phyloP scores from a whole-genome alignment of 73 alveolate species.

The Symbiodinium natans region DNA sequence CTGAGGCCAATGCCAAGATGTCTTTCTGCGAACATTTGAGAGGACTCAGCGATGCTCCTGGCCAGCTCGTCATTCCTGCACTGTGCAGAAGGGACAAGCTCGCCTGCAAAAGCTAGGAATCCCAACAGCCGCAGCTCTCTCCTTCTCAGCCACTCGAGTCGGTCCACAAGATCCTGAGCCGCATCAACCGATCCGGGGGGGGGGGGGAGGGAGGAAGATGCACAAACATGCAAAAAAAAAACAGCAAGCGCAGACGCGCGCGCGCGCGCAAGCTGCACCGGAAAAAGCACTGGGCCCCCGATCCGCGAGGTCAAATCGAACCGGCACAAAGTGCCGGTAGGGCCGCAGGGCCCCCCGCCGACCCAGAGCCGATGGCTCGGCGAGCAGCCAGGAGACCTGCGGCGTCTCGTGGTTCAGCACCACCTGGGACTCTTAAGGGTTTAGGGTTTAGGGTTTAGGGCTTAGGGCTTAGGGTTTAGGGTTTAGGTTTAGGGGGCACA shows the following conservation, averaged over 20 bases:
- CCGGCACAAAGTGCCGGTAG: not conserved
- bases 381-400: not conserved
- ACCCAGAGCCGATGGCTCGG: not conserved
- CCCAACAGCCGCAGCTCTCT: not conserved
- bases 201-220: too few relatives aligned
- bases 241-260: too few relatives aligned
- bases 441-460: not conserved
- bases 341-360: not conserved
- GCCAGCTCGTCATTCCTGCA: slow-evolving; percentile 1
- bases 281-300: too few relatives aligned
- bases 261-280: too few relatives aligned
- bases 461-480: too few relatives aligned
- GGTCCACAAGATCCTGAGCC: not conserved
- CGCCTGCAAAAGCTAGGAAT: not conserved
- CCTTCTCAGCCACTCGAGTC: not conserved
- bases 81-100: not conserved
- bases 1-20: not conserved
- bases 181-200: too few relatives aligned
- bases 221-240: too few relatives aligned
- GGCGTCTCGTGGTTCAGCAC: slow-evolving; percentile 17
- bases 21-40: not conserved
- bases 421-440: not conserved
- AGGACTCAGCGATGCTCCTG: not conserved
- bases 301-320: not conserved
- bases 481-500: too few relatives aligned